phyloP scores from a whole-genome alignment of 441 rosid genomes.

The Euphorbia schlechtendalii region DNA sequence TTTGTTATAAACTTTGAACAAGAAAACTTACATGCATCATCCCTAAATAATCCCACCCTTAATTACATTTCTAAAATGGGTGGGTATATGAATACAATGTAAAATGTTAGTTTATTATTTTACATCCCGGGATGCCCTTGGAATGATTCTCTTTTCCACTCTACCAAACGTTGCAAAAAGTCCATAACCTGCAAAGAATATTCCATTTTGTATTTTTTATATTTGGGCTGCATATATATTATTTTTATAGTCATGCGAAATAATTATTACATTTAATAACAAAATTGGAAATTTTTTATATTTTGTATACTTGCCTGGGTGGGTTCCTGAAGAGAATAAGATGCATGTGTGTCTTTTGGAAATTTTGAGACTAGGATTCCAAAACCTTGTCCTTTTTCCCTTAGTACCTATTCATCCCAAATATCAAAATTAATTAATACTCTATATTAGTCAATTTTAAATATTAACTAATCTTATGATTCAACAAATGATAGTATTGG shows the following conservation, averaged over 20 bases:
- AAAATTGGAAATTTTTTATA: background rate
- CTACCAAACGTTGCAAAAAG: slow-evolving; percentile 61
- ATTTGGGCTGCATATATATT: background rate
- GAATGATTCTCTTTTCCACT: slow-evolving; percentile 45
- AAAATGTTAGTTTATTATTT: background rate
- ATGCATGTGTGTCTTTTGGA: slow-evolving; percentile 70
- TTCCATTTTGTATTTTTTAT: background rate
- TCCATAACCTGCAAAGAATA: slow-evolving; percentile 54
- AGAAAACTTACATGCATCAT: slow-evolving; percentile 17
- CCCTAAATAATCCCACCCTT: slow-evolving; percentile 26
- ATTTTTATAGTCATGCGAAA: background rate
- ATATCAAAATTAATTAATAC: background rate
- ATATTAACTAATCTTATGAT: no score
- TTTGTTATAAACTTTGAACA: slow-evolving; percentile 14
- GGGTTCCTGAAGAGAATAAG: slow-evolving; percentile 74
- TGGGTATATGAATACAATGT: background rate
- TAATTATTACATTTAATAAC: background rate
- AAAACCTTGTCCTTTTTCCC: slow-evolving; percentile 70
- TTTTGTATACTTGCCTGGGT: slow-evolving; percentile 44
- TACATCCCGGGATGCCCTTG: slow-evolving; percentile 23
- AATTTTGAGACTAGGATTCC: slow-evolving; percentile 73
- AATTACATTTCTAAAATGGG: slow-evolving; percentile 16
- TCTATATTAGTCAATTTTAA: no score
- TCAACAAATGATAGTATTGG: background rate
- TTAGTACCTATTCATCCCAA: slow-evolving; percentile 41